phyloP scores from a whole-genome alignment of 2,329 filamentous ascomycete species.

The Beauveria scarabaeidicola region DNA sequence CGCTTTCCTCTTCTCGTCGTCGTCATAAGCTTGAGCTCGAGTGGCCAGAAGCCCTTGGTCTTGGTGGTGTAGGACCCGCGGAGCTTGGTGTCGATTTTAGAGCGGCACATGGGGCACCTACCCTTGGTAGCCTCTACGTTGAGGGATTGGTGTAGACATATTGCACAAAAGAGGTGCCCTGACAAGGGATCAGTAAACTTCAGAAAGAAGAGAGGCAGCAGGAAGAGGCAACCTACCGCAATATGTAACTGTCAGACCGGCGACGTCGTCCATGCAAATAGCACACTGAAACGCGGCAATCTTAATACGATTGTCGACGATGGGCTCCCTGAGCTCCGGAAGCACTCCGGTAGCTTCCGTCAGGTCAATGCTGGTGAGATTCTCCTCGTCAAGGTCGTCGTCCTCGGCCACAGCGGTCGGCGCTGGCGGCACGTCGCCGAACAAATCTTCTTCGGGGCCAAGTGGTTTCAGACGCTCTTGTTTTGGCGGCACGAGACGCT shows the following conservation, averaged over 20 bases:
- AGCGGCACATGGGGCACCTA: constrained; percentile 56
- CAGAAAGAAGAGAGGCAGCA: background rate
- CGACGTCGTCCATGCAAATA: constrained; percentile 58
- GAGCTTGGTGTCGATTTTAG: constrained; percentile 44
- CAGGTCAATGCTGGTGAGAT: constrained; percentile 24
- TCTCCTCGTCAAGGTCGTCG: constrained; percentile 11
- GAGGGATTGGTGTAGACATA: constrained; percentile 53
- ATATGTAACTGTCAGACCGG: constrained; percentile 52
- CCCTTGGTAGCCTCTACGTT: constrained; percentile 47
- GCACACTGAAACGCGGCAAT: constrained; percentile 54
- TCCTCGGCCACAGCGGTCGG: constrained; percentile 12
- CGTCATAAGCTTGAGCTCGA: constrained; percentile 56
- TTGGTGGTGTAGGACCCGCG: constrained; percentile 33
- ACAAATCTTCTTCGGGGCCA: constrained; percentile 19
- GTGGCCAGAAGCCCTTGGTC: constrained; percentile 46
- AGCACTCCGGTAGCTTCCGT: constrained; percentile 35
- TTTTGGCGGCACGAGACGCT: background rate
- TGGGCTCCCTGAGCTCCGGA: constrained; percentile 33
- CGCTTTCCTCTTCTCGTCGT: constrained; percentile 41
- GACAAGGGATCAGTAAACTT: background rate
- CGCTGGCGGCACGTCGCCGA: constrained; percentile 17
- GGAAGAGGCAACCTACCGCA: constrained; percentile 47
- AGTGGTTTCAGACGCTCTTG: background rate
- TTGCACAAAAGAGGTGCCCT: constrained; percentile 59
- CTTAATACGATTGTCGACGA: constrained; percentile 42